phyloP scores from a whole-genome alignment of 2,329 filamentous ascomycete species.

The Colletotrichum agaves region DNA sequence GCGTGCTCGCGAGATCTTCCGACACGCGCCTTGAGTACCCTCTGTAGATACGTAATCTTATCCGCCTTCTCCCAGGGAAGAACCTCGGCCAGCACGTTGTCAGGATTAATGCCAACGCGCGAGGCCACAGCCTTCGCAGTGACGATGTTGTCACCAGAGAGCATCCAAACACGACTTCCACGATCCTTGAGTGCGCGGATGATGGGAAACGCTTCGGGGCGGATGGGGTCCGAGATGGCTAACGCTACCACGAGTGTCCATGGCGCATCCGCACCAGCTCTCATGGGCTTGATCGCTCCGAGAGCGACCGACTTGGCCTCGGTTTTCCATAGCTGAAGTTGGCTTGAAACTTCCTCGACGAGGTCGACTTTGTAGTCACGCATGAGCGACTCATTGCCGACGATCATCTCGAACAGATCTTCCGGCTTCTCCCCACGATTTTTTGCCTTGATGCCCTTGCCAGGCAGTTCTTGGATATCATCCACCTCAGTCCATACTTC shows the following conservation, averaged over 20 bases:
- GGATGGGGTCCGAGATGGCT: conserved; percentile 83
- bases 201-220: conserved; percentile 75
- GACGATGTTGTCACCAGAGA: conserved; percentile 89
- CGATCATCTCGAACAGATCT: conserved; percentile 62
- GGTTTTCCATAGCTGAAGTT: conserved; percentile 67
- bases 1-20: conserved; percentile 40
- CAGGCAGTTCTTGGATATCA: conserved; percentile 73
- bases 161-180: conserved; percentile 86
- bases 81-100: conserved; percentile 87
- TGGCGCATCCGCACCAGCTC: conserved; percentile 20
- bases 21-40: conserved; percentile 54
- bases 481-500: conserved; percentile 48
- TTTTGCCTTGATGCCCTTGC: conserved; percentile 74
- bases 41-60: conserved; percentile 73
- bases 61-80: conserved; percentile 85
- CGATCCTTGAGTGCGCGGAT: conserved; percentile 71
- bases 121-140: conserved; percentile 84
- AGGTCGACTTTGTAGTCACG: conserved; percentile 56
- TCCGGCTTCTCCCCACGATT: conserved; percentile 49
- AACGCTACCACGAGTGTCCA: conserved; percentile 73
- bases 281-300: conserved; percentile 56
- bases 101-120: conserved; percentile 76
- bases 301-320: conserved; percentile 73
- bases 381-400: conserved; percentile 81
- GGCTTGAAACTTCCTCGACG: conserved; percentile 45